A percentile compares a stretch with the other conserved stretches of the same genome.
Evolutionary conservation across 2,329 filamentous ascomycete genomes (phyloP).

Genomic region (Aureobasidium subglaciale): DNA sequence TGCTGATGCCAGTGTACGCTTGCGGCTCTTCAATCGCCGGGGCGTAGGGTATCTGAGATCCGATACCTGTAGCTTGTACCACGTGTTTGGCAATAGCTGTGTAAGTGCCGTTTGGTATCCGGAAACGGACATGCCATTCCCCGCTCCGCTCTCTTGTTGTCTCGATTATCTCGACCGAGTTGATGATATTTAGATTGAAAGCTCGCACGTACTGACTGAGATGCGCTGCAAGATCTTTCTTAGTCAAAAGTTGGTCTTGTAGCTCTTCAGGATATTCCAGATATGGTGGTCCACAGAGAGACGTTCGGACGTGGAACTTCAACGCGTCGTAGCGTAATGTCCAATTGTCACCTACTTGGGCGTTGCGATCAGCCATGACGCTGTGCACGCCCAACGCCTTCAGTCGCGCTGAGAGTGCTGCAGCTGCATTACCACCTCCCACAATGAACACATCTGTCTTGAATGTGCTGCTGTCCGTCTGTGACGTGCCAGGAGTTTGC

Average conservation of each 20-base stretch:
- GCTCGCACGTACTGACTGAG: background rate
- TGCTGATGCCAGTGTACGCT: background rate
- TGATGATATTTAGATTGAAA: background rate
- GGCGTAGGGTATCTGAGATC: background rate
- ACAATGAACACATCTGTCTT: background rate
- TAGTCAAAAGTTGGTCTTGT: conserved; percentile 19
- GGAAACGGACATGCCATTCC: background rate
- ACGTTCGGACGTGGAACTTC: conserved; percentile 1
- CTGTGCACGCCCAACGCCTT: conserved; percentile 33
- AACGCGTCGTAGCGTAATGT: conserved; percentile 30
- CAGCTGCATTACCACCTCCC: conserved; percentile 16
- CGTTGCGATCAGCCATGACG: conserved; percentile 32
- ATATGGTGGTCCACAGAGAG: background rate
- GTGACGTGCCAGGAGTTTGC: too few relatives aligned
- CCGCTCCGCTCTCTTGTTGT: background rate
- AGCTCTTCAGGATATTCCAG: conserved; percentile 6
- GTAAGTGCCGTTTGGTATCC: background rate
- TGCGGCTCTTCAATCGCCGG: background rate
- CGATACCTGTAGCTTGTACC: background rate
- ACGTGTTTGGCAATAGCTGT: background rate
- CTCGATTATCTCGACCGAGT: background rate
- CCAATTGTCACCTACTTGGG: conserved; percentile 35
- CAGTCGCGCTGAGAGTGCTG: conserved; percentile 30
- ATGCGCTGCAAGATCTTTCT: conserved; percentile 19
- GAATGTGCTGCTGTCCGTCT: background rate